Percentiles rank a stretch among this genome's conserved stretches.
phyloP scores from a whole-genome alignment of 116 monocot genomes.

The Trichopus zeylanicus region DNA sequence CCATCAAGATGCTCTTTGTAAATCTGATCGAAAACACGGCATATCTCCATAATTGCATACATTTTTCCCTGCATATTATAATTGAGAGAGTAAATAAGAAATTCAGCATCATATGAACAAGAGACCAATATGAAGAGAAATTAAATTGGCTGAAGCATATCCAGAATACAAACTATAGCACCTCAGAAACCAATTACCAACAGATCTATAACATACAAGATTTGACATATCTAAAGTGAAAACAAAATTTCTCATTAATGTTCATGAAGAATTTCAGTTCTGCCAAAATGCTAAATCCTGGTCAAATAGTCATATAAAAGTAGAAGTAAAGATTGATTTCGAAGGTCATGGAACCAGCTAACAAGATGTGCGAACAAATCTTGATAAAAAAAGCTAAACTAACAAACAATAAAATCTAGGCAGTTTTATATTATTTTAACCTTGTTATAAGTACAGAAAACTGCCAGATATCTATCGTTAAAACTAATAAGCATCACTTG shows the following conservation, averaged over 20 bases:
- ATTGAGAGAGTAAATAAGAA: neutral
- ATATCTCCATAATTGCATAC: constrained; percentile 69
- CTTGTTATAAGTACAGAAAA: too few relatives aligned
- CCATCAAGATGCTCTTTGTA: constrained; percentile 80
- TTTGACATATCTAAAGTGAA: too few relatives aligned
- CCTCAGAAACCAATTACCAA: neutral
- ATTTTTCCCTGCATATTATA: constrained; percentile 46
- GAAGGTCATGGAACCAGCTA: neutral
- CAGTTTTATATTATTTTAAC: too few relatives aligned
- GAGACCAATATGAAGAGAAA: neutral
- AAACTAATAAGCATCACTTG: too few relatives aligned
- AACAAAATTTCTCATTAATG: neutral
- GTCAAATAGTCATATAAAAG: too few relatives aligned
- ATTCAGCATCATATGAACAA: neutral
- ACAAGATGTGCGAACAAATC: too few relatives aligned
- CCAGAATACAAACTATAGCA: neutral
- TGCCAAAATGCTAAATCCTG: too few relatives aligned
- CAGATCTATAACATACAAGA: too few relatives aligned
- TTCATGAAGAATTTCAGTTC: too few relatives aligned
- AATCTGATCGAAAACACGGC: constrained; percentile 54
- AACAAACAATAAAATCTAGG: too few relatives aligned
- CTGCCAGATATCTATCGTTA: too few relatives aligned
- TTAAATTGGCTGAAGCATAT: neutral
- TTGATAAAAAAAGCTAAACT: too few relatives aligned
- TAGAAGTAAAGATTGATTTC: neutral